phyloP scores from a whole-genome alignment of 1,284 basidiomycete genomes.

The Trametes polyzona region DNA sequence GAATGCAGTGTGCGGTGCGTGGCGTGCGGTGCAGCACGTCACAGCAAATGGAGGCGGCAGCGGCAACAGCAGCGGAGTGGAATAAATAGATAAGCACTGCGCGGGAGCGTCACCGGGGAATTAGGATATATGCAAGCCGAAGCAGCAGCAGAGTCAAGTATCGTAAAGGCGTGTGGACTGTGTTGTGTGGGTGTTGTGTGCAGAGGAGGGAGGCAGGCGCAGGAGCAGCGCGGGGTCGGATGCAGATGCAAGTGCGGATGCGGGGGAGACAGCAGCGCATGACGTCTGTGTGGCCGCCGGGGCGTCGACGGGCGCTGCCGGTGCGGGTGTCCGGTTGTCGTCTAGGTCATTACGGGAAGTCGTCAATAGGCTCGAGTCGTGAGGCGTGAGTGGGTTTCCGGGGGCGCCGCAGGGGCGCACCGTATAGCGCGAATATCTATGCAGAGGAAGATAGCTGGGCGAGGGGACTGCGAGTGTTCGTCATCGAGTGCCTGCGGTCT shows the following conservation, averaged over 20 bases:
- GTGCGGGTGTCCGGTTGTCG: conserved; percentile 10
- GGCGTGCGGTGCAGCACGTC: neutral
- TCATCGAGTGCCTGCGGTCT: conserved; percentile 11
- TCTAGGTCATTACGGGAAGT: conserved; percentile 17
- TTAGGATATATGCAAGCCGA: conserved; percentile 29
- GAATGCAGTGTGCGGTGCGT: neutral
- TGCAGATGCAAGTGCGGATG: neutral
- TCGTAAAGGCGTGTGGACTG: conserved; percentile 4
- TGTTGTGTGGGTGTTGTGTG: neutral
- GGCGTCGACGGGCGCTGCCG: neutral
- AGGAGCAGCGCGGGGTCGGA: neutral
- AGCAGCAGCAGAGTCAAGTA: conserved; percentile 10
- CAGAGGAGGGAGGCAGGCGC: neutral
- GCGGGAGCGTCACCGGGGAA: conserved; percentile 3
- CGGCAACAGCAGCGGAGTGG: neutral
- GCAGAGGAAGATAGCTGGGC: conserved; percentile 5
- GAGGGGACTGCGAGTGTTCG: neutral
- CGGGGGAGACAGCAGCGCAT: neutral
- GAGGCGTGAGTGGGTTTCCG: conserved; percentile 14
- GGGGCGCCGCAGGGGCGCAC: conserved; percentile 5
- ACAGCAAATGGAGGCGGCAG: neutral
- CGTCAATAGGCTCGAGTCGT: conserved; percentile 24
- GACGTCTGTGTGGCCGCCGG: conserved; percentile 6
- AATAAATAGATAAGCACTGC: conserved; percentile 26
- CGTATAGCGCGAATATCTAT: conserved; percentile 16